Base-by-base conservation (phyloP, 2,329 filamentous ascomycete species). In the Moelleriella libera region DNA sequence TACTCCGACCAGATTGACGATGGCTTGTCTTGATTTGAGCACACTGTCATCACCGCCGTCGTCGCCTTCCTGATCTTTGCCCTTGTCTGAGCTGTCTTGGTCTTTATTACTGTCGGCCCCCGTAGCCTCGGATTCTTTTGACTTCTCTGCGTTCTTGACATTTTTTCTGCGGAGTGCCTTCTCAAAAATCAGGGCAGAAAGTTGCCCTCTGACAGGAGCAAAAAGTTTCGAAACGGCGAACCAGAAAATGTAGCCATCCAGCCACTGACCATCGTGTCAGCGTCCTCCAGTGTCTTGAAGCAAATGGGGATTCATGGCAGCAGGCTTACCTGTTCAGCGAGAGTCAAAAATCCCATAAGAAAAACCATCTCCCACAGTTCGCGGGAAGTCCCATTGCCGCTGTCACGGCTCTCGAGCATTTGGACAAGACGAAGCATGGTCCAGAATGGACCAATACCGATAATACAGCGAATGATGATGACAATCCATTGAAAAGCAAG, bases 91-190 rank as follows among this genome's bases (percentile, higher is more conserved):
- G 8, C 65, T 61, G 29, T n/a, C 9, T 6, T 8, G 8, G 42
- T 50, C 44, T n/a, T 49, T 34, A 30, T 10, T 41, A 9, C 45
- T 48, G 3, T 60, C 48, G 8, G 63, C 54, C 42, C 61, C 59
- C 39, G 54, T 30, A 39, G 46, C 30, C 55, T 14, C 56, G n/a
- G 58, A 43, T 61, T 70, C 62, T 14, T 61, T 59, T 8, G 62
- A 55, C 56, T 75, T 79, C 37, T 68, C 69, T 5, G 75, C 70
- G 9, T 77, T 74, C 59, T 88, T 87, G 41, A 85, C 77, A 60
- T 89, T 85, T 59, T 90, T 90, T 45, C 82, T 75, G 42, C 82
- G 74, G 70, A 88, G 78, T 0, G 83, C 76, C 60, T 92, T 92
- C 50, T 82, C 76, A 55, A 89, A 90, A 12, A 90, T 75, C 6